A percentile compares a stretch with the other conserved stretches of the same genome.
Evolutionary conservation across 2,329 filamentous ascomycete species (phyloP).

Genomic region (Periconia sp.): DNA sequence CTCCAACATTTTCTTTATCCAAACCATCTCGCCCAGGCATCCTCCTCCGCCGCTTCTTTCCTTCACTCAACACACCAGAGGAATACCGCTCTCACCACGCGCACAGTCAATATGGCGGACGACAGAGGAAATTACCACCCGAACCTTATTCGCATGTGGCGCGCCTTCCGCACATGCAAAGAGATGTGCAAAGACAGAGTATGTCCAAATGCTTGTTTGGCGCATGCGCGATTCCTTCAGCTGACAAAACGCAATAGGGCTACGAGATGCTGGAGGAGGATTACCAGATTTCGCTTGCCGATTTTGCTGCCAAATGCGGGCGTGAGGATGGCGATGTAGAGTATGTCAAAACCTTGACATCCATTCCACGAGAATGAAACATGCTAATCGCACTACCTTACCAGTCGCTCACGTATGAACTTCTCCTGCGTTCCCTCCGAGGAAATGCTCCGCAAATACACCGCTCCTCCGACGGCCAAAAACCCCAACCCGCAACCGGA

Average conservation of each 20-base stretch:
- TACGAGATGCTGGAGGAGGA: slow-evolving; percentile 92
- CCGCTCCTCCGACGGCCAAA: slow-evolving; percentile 66
- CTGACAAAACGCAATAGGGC: slow-evolving; percentile 61
- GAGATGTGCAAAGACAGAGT: slow-evolving; percentile 94
- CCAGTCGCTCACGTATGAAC: slow-evolving; percentile 78
- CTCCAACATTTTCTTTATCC: slow-evolving; percentile 36
- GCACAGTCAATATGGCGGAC: slow-evolving; percentile 26
- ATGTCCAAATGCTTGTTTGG: slow-evolving; percentile 43
- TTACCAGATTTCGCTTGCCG: slow-evolving; percentile 80
- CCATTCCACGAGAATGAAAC: neutral
- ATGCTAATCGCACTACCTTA: slow-evolving; percentile 9
- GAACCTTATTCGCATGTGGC: slow-evolving; percentile 71
- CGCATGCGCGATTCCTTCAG: slow-evolving; percentile 15
- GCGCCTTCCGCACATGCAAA: slow-evolving; percentile 88
- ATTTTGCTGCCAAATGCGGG: slow-evolving; percentile 73
- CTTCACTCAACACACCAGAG: neutral
- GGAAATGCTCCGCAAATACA: slow-evolving; percentile 83
- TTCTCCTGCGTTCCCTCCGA: slow-evolving; percentile 86
- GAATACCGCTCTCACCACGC: slow-evolving; percentile 8
- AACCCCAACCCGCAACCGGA: slow-evolving; percentile 72
- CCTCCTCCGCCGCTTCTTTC: slow-evolving; percentile 9
- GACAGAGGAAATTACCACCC: slow-evolving; percentile 22
- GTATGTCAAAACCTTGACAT: slow-evolving; percentile 54
- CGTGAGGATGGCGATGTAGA: slow-evolving; percentile 73
- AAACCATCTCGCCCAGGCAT: slow-evolving; percentile 11